A percentile compares a stretch with the other conserved stretches of the same genome.
These are phyloP conservation scores for Sistotremastrum niveocremeum DNA, from an alignment of 768 basidiomycete species.

Conservation along the genomic window DNA sequence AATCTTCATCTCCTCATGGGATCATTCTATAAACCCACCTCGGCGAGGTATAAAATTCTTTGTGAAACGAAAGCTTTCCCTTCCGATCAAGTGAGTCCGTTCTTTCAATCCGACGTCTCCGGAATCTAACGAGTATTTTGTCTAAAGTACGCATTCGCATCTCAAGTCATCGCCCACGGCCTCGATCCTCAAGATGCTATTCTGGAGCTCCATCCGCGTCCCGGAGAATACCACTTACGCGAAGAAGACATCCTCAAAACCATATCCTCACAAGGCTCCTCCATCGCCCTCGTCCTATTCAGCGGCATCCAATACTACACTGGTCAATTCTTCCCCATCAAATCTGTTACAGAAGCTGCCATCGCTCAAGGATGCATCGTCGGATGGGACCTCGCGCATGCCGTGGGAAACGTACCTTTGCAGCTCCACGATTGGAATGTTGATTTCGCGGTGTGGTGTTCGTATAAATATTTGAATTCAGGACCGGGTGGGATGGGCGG, in stretches of 20 bases:
- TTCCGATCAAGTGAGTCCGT: constrained; percentile 70
- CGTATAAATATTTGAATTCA: constrained; percentile 96
- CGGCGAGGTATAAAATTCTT: constrained; percentile 79
- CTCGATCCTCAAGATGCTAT: constrained; percentile 60
- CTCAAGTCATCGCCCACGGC: constrained; percentile 76
- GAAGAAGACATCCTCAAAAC: constrained; percentile 76
- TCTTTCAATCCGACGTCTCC: constrained; percentile 1
- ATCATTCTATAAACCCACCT: constrained; percentile 84
- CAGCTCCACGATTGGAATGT: constrained; percentile 85
- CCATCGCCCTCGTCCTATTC: constrained; percentile 84
- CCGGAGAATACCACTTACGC: constrained; percentile 74
- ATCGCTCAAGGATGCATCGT: constrained; percentile 77
- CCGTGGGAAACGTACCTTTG: constrained; percentile 84
- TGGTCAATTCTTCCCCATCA: constrained; percentile 87
- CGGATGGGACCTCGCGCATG: constrained; percentile 96
- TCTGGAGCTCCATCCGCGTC: constrained; percentile 65
- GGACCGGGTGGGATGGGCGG: constrained; percentile 98
- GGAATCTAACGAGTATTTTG: not conserved
- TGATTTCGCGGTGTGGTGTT: constrained; percentile 98
- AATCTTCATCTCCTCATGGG: constrained; percentile 95
- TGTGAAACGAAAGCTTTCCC: constrained; percentile 93
- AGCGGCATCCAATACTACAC: constrained; percentile 96
- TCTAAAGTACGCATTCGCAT: constrained; percentile 83
- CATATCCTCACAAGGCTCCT: constrained; percentile 57
- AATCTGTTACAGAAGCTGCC: constrained; percentile 69